Evolutionary conservation across 192 early-diverging fungal genomes (phyloP), one percentile per base, ranked within the genome.

Genomic region (Pilaira anomala): DNA sequence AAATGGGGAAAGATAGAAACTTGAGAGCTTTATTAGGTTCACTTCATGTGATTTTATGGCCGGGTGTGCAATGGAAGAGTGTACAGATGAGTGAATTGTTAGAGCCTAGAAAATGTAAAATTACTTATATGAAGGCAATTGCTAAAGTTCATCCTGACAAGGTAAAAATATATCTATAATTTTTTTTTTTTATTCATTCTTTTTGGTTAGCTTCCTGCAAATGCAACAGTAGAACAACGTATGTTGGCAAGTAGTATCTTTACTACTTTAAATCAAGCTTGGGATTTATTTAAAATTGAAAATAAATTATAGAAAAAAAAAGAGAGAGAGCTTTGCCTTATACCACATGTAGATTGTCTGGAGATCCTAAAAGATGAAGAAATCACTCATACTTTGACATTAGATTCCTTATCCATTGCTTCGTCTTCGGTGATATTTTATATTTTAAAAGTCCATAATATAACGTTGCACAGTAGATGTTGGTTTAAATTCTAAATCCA

Each of bases 101-200:
- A 18, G 84, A 89, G 49, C 87, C 93, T 0, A 70, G 76, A 45
- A 89, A 93, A 71, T 93, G 94, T 51, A 98, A 98, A 80, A 78
- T 94, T 29, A 83, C 76, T 58, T 98, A 98, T 69, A 93, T 97
- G 88, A 84, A 86, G 51, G 93, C 94, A 22, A 94, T 98, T 63
- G 83, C 83, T 9, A 92, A 89, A 52, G 82, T 97, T 30, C 96
- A 98, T 78, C 95, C 96, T 11, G 96, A 98, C 62, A 98, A 97
- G 81, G 89, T 93, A 63, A n/a, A n/a, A n/a, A n/a, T 54, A 58
- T 60, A 53, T n/a, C 30, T 7, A 52, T 28, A 18, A 49, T 56
- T 63, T 28, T 49, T 1, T 36, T 12, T 52, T 41, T 51, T 44
- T 49, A 48, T 57, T 41, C 13, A 22, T 49, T 57, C 56, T 60